Evolutionary conservation across 495 filamentous ascomycete species (phyloP), one percentile per base, ranked within the genome.

Genomic region (Zalerion maritima): DNA sequence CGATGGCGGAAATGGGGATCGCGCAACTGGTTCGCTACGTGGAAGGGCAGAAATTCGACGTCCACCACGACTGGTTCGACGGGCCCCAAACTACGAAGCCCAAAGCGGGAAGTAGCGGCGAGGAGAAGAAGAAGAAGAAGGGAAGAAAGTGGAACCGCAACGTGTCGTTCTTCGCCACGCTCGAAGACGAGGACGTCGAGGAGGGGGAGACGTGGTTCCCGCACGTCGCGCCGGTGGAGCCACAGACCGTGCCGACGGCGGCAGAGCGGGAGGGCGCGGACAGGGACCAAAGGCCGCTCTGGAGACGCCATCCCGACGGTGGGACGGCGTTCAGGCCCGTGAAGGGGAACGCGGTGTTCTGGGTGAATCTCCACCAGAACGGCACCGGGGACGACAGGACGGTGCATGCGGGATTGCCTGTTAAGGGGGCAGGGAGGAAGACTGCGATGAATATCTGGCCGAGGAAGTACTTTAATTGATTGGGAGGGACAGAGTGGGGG

Each of bases 391-490:
- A 67, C 37, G 24, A 36, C 26, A 49, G 60, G 24, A 65, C 57
- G 4, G 42, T 55, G 25, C 66, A 69, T 37, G 64, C 64, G 3
- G 64, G 64, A 1, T 36, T 68, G 22, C 61, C 64, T 2, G 40
- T 71, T 10, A 49, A 38, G 23, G n/a, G n/a, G n/a, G 47, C 41
- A 2, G 66, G 64, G 2, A 26, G 43, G 28, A 71, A 69, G 50
- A 58, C 60, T 11, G 64, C 64, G 3, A 65, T 69, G 61, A 69
- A 71, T 46, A 67, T 71, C 34, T 71, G 64, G 66, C 60, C 60
- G 7, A 44, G 57, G 24, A 52, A 50, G 17, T 64, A n/a, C n/a
- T n/a, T n/a, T n/a, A n/a, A n/a, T n/a, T n/a, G n/a, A n/a, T n/a
- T n/a, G n/a, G n/a, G n/a, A n/a, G n/a, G n/a, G n/a, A n/a, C n/a